Conservation (phyloP, 2,329 filamentous ascomycete species). For the Neofusicoccum laricinum region DNA sequence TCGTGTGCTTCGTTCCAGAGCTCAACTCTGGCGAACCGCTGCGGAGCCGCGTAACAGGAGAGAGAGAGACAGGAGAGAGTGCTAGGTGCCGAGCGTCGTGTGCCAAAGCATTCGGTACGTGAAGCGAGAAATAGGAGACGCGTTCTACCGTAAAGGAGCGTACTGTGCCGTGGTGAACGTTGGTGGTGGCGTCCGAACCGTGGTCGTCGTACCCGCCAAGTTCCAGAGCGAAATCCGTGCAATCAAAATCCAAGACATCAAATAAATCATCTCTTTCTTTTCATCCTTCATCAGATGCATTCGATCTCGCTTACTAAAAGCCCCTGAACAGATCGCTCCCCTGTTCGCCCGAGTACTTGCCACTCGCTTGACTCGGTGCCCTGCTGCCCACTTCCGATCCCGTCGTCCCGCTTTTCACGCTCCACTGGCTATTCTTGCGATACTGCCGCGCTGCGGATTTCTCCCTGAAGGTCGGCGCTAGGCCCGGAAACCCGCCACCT, state of each 20-base stretch:
- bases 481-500: constrained; percentile 26
- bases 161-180: not conserved
- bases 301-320: constrained; percentile 3
- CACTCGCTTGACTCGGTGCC: constrained; percentile 7
- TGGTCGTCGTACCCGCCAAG: not conserved
- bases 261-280: not conserved
- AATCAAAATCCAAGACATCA: constrained; percentile 5
- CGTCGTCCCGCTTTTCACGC: not conserved
- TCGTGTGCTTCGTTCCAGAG: not conserved
- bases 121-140: not conserved
- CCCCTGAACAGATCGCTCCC: constrained; percentile 13
- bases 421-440: constrained; percentile 3
- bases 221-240: not conserved
- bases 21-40: not conserved
- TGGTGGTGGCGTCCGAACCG: not conserved
- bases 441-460: not conserved
- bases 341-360: constrained; percentile 7
- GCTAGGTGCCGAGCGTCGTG: not conserved
- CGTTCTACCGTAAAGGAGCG: not conserved
- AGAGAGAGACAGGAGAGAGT: not conserved
- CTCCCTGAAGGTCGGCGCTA: constrained; percentile 2
- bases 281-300: not conserved
- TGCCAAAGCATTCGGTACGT: not conserved
- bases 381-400: constrained; percentile 4
- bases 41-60: not conserved